A percentile compares a stretch with the other conserved stretches of the same genome.
Conservation (phyloP, 495 filamentous ascomycete species). For the Neurospora sublineolata region DNA sequence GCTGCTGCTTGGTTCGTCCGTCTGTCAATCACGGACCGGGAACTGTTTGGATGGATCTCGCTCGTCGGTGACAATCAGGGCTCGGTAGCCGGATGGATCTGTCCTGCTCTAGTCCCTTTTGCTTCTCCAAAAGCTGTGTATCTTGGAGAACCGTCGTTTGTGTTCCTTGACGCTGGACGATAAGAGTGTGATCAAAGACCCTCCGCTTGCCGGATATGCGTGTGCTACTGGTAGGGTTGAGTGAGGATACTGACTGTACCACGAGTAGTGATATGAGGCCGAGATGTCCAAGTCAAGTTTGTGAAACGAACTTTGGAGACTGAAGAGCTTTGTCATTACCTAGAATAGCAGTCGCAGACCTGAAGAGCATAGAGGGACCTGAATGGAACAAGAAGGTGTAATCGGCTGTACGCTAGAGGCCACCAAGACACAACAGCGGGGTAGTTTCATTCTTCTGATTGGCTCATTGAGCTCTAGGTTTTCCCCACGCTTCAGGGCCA, state of each 20-base stretch:
- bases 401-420: constrained; percentile 8
- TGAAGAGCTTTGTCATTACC: not conserved
- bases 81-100: not conserved
- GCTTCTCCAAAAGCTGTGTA: not conserved
- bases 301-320: not conserved
- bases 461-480: constrained; percentile 18
- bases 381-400: not conserved
- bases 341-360: not conserved
- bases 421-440: constrained; percentile 14
- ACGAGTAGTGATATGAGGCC: not conserved
- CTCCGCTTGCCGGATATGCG: not conserved
- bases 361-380: not conserved
- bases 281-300: not conserved
- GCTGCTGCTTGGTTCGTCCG: not conserved
- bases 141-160: not conserved
- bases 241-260: not conserved
- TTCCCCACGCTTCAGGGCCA: constrained; percentile 24
- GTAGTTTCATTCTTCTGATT: constrained; percentile 10
- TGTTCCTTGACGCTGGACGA: not conserved
- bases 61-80: not conserved
- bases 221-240: not conserved
- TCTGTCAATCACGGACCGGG: not conserved
- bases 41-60: not conserved
- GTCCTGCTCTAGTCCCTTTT: not conserved
- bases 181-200: not conserved